These are phyloP conservation scores for Phaseolus lunatus DNA, from an alignment of 306 rosid genomes.

Conservation along the genomic window DNA sequence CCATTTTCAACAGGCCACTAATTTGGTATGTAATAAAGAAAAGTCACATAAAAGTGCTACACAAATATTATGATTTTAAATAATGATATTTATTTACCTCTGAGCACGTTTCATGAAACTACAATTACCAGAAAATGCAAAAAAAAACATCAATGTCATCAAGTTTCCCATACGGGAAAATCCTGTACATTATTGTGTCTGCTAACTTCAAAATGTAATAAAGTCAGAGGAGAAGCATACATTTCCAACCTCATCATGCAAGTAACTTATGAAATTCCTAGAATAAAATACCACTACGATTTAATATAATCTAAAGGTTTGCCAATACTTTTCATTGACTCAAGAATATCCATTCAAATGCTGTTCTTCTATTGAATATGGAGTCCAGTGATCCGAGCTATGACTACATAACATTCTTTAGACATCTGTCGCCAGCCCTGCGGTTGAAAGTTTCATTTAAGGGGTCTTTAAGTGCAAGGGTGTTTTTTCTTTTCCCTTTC, in stretches of 20 bases:
- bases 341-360: conserved; percentile 51
- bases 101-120: conserved; percentile 25
- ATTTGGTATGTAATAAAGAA: conserved; percentile 12
- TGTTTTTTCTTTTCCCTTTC: conserved; percentile 49
- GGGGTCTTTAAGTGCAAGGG: conserved; percentile 31
- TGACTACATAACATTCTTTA: conserved; percentile 51
- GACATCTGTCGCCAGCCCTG: conserved; percentile 55
- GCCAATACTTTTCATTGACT: conserved; percentile 41
- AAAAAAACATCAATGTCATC: background rate
- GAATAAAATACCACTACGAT: conserved; percentile 22
- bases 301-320: conserved; percentile 47
- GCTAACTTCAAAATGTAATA: conserved; percentile 23
- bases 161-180: conserved; percentile 18
- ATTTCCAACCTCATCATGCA: conserved; percentile 31
- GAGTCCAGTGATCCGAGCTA: conserved; percentile 31
- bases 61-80: background rate
- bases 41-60: background rate
- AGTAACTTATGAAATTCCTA: conserved; percentile 26
- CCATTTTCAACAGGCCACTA: background rate
- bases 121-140: background rate
- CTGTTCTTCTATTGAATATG: conserved; percentile 51
- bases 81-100: background rate
- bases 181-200: conserved; percentile 37
- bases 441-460: conserved; percentile 44
- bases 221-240: conserved; percentile 36